Percentiles rank a stretch among this genome's conserved stretches.
Evolutionary conservation across 208 protist species (phyloP).

Genomic region (Trypanosoma scelopori): DNA sequence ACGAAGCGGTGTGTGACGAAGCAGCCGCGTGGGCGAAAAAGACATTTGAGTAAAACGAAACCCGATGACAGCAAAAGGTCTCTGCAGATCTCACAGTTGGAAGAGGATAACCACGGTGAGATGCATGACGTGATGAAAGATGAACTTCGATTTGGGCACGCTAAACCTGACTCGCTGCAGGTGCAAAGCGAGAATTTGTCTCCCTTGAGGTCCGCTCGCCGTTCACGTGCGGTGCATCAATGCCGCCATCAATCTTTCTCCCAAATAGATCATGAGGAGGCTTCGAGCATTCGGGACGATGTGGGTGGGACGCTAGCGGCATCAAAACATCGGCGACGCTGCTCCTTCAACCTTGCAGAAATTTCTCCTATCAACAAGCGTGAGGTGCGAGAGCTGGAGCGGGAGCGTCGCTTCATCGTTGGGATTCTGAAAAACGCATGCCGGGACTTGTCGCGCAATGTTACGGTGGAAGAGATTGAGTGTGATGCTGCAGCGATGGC

Average conservation of each 20-base stretch:
- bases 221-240: not conserved
- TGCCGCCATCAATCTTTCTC: not conserved
- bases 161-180: not conserved
- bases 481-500: constrained; percentile 32
- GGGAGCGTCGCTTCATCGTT: constrained; percentile 29
- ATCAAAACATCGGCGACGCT: not conserved
- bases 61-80: not conserved
- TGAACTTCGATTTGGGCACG: not conserved
- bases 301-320: not conserved
- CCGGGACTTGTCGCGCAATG: constrained; percentile 14
- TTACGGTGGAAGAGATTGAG: constrained; percentile 42
- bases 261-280: constrained; percentile 8
- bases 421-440: constrained; percentile 11
- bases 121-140: constrained; percentile 9
- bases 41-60: not conserved
- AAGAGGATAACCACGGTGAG: constrained; percentile 16
- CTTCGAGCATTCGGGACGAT: constrained; percentile 8
- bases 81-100: constrained; percentile 4
- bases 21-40: constrained; percentile 2
- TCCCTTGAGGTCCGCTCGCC: not conserved
- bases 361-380: constrained; percentile 17
- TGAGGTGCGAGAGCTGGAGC: constrained; percentile 31
- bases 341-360: constrained; percentile 6
- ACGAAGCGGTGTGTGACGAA: not conserved
- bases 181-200: not conserved